Evolutionary conservation across 2,329 filamentous ascomycete species (phyloP).

Genomic region (Macrophomina phaseolina): DNA sequence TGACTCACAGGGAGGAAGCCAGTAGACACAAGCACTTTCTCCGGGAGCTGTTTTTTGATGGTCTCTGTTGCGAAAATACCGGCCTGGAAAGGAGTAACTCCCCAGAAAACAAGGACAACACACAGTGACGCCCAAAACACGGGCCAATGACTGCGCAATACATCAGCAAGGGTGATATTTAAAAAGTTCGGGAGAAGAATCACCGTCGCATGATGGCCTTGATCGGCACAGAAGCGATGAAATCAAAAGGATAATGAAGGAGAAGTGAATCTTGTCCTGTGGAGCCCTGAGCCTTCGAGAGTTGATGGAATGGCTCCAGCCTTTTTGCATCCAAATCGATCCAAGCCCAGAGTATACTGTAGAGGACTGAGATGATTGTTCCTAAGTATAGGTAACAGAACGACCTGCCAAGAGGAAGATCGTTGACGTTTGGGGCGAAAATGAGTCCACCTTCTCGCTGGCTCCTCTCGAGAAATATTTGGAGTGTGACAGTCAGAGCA

Average conservation of each 20-base stretch:
- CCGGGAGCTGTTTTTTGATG: slow-evolving; percentile 32
- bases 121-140: slow-evolving; percentile 57
- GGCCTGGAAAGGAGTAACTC: slow-evolving; percentile 61
- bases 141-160: slow-evolving; percentile 56
- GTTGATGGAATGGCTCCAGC: slow-evolving; percentile 65
- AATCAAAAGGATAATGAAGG: slow-evolving; percentile 61
- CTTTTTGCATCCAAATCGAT: slow-evolving; percentile 65
- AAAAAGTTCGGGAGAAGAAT: background rate
- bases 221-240: slow-evolving; percentile 52
- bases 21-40: slow-evolving; percentile 33
- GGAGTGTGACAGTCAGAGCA: slow-evolving; percentile 51
- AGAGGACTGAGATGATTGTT: slow-evolving; percentile 60
- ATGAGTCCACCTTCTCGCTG: slow-evolving; percentile 50
- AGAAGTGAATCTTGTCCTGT: slow-evolving; percentile 55
- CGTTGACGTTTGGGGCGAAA: slow-evolving; percentile 43
- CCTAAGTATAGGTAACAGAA: slow-evolving; percentile 60
- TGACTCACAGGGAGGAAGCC: slow-evolving; percentile 36
- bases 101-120: slow-evolving; percentile 61
- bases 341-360: slow-evolving; percentile 64
- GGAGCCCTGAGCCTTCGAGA: slow-evolving; percentile 56
- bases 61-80: slow-evolving; percentile 56
- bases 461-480: slow-evolving; percentile 52
- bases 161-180: background rate
- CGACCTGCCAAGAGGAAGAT: slow-evolving; percentile 43
- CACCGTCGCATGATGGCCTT: slow-evolving; percentile 44